phyloP scores from a whole-genome alignment of 2,329 filamentous ascomycete species.

The Penicillium sp. region DNA sequence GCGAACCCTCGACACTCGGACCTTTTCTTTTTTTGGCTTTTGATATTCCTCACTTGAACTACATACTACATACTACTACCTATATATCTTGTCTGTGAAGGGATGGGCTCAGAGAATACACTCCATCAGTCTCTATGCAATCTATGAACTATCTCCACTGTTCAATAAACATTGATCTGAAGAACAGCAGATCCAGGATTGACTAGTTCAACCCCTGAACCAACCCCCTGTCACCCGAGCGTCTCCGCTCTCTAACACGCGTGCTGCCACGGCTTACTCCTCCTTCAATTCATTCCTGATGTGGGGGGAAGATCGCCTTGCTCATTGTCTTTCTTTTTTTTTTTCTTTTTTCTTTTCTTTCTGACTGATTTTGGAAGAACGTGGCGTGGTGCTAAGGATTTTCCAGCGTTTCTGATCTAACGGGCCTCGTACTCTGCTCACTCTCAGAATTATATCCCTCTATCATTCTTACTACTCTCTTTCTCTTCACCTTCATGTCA shows the following conservation, averaged over 20 bases:
- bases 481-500: neutral
- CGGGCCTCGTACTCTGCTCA: constrained; percentile 4
- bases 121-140: neutral
- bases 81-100: no score
- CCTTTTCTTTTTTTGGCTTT: neutral
- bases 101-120: neutral
- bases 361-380: neutral
- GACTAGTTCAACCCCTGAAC: constrained; percentile 26
- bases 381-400: constrained; percentile 1
- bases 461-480: neutral
- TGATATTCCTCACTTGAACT: neutral
- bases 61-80: neutral
- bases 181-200: constrained; percentile 9
- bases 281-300: constrained; percentile 19
- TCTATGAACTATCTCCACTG: neutral
- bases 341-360: neutral
- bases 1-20: neutral
- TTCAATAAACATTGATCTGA: neutral
- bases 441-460: constrained; percentile 1
- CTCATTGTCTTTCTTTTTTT: constrained; percentile 8
- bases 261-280: constrained; percentile 12
- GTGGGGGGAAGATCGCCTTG: constrained; percentile 24
- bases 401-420: neutral
- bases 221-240: constrained; percentile 20
- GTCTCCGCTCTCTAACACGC: constrained; percentile 20